Conservation (phyloP, 495 filamentous ascomycete genomes). For the Geoglossum glabrum region DNA sequence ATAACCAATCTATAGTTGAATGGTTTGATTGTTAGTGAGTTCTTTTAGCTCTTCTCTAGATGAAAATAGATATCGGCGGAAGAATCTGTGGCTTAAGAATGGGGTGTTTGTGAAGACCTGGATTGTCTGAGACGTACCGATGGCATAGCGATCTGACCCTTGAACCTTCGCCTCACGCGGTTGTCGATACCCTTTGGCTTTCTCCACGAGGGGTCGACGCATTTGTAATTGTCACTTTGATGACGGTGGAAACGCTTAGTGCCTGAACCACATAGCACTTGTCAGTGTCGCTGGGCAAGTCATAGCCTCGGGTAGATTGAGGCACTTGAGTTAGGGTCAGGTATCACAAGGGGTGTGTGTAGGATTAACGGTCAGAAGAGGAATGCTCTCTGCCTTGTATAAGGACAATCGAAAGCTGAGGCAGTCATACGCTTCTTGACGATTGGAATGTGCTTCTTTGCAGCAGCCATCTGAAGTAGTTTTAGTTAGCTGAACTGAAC, state of each 20-base stretch:
- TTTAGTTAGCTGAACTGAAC: constrained; percentile 15
- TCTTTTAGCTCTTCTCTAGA: background rate
- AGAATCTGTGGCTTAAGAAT: background rate
- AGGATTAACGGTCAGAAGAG: background rate
- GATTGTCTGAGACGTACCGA: constrained; percentile 45
- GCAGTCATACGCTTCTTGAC: constrained; percentile 91
- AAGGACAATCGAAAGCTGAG: constrained; percentile 1
- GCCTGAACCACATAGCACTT: constrained; percentile 26
- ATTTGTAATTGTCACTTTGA: constrained; percentile 90
- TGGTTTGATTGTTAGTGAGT: background rate
- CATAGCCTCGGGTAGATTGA: background rate
- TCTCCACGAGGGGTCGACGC: constrained; percentile 72
- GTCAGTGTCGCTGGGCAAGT: background rate
- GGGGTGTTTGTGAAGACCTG: background rate
- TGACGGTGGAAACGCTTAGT: constrained; percentile 85
- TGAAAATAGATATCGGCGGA: background rate
- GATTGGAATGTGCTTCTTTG: constrained; percentile 97
- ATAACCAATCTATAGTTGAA: constrained; percentile 62
- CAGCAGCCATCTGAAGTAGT: constrained; percentile 65
- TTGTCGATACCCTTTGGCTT: constrained; percentile 99
- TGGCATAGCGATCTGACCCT: constrained; percentile 89
- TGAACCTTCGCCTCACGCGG: constrained; percentile 74
- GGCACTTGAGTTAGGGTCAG: background rate
- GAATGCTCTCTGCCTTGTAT: background rate
- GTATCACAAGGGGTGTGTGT: background rate